These are phyloP conservation scores for Cucumis cinereus DNA, from an alignment of 306 rosid species.

Conservation along the genomic window DNA sequence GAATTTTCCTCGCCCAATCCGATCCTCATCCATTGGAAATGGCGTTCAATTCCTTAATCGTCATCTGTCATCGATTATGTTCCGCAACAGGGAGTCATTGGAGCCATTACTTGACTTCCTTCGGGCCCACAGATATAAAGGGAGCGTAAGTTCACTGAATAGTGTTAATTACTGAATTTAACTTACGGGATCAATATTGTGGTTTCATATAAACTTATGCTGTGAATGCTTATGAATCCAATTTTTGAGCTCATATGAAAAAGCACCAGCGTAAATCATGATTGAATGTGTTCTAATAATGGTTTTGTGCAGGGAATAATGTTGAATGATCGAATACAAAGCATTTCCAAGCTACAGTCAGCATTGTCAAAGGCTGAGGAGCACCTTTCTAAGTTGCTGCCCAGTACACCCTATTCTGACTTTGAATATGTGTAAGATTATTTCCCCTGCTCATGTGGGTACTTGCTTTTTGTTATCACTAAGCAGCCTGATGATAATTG, in stretches of 20 bases:
- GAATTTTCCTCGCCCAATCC: slow-evolving; percentile 63
- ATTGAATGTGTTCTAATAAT: background rate
- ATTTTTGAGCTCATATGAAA: background rate
- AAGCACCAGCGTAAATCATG: background rate
- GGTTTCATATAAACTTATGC: background rate
- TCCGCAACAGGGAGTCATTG: slow-evolving; percentile 65
- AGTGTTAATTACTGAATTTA: background rate
- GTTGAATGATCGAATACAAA: slow-evolving; percentile 62
- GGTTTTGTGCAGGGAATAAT: slow-evolving; percentile 47
- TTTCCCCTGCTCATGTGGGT: background rate
- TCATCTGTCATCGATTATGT: slow-evolving; percentile 83
- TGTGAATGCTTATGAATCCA: background rate
- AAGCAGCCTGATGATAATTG: background rate
- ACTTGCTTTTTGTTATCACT: background rate
- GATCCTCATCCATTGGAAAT: slow-evolving; percentile 92
- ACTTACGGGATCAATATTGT: background rate
- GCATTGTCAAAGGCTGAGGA: slow-evolving; percentile 75
- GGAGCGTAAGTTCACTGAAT: slow-evolving; percentile 45
- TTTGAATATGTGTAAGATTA: slow-evolving; percentile 65
- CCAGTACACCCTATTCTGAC: slow-evolving; percentile 42
- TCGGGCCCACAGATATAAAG: slow-evolving; percentile 60
- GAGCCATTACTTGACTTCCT: slow-evolving; percentile 88
- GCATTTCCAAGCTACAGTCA: slow-evolving; percentile 56
- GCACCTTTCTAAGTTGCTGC: slow-evolving; percentile 44
- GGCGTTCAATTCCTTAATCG: slow-evolving; percentile 96